Evolutionary conservation across 2,329 filamentous ascomycete genomes (phyloP), one percentile per base, ranked within the genome.

Genomic region (Colletotrichum tanaceti): DNA sequence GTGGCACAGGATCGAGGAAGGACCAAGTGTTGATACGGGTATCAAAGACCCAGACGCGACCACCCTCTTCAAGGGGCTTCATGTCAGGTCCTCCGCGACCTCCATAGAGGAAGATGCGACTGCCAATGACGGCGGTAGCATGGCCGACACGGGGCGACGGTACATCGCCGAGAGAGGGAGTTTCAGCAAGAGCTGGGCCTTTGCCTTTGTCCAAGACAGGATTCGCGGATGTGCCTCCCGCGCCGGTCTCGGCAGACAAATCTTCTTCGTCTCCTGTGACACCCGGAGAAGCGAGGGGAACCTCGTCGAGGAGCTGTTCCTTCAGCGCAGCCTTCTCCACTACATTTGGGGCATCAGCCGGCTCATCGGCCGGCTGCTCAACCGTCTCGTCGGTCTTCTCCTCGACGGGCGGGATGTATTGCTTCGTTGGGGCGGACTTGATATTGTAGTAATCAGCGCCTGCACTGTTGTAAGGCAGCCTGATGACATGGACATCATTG

Each of bases 61-160:
- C 93, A 13, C 83, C 77, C 74, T 97, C 93, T 60, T 94, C 88
- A 13, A 97, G 83, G 0, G 92, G 89, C 1, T 86, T 82, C 87
- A 92, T 90, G 35, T 88, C 88, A 3, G 84, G 79, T 0, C 91
- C 91, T 41, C 91, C 90, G 52, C 92, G 89, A 11, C 94, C 93
- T 55, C 93, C 93, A 78, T 94, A 97, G 49, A 97, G 72, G 79
- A 95, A 95, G 74, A 97, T 89, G 24, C 89, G 89, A 52, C 86
- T 85, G 66, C 89, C 85, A 66, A 96, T 86, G 1, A 89, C 85
- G 14, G 90, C 87, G 0, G 90, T 88, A 41, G 93, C 90, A 72
- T 93, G 88, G 22, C 93, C 93, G 2, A 94, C 88, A 22, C 93
- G 88, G 2, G 92, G 85, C 1, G 83, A 79, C 0, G 93, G 93